phyloP scores from a whole-genome alignment of 139 green algal genomes.

The Coelastrella sp. region DNA sequence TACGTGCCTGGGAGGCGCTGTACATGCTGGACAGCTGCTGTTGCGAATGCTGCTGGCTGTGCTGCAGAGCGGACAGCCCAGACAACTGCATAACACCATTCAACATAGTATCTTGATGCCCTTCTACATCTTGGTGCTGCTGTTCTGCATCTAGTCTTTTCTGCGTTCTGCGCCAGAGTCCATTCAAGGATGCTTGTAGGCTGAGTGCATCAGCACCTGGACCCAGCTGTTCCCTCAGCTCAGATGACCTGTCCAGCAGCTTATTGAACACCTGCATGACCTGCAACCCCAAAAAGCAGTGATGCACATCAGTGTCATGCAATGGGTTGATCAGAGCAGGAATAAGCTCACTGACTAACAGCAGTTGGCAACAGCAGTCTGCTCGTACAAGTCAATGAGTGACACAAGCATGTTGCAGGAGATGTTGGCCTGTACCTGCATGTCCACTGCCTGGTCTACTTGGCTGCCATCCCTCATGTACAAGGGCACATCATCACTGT shows the following conservation, averaged over 20 bases:
- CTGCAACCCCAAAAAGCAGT: not conserved
- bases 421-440: constrained; percentile 46
- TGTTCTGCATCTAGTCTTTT: constrained; percentile 2
- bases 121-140: not conserved
- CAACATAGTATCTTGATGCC: not conserved
- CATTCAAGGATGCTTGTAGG: constrained; percentile 70
- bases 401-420: not conserved
- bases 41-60: not conserved
- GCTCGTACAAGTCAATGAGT: not conserved
- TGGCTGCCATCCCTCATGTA: constrained; percentile 66
- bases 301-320: not conserved
- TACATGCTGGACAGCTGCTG: not conserved
- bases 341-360: not conserved
- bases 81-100: not conserved
- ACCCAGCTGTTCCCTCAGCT: constrained; percentile 59
- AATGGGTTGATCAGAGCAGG: not conserved
- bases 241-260: constrained; percentile 73
- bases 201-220: constrained; percentile 62
- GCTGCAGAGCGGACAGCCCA: not conserved
- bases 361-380: not conserved
- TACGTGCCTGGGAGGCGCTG: not conserved
- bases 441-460: constrained; percentile 58
- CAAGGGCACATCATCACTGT: constrained; percentile 68
- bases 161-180: constrained; percentile 50
- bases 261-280: constrained; percentile 67